Evolutionary conservation across 306 rosid species (phyloP), one percentile per base, ranked within the genome.

Genomic region (Rosa persica): DNA sequence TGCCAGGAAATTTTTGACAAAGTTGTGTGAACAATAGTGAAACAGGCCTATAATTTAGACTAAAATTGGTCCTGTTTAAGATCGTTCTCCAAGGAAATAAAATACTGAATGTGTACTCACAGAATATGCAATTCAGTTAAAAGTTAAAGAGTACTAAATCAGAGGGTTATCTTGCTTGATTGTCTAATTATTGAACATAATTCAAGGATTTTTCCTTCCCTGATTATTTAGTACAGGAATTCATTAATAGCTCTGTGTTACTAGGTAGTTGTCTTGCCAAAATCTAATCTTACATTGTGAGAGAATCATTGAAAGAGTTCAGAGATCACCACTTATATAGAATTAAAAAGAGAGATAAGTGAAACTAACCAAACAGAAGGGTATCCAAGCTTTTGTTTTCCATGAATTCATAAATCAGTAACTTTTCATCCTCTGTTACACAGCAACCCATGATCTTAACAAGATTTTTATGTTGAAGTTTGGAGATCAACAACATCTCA

Each of bases 381-480:
- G 67, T 12, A 64, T 82, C 82, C 76, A 82, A 58, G 44, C 82
- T 82, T 82, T 52, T 52, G 27, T 54, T 54, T 54, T 54, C 61
- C 61, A 54, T n/a, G 27, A 20, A 54, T 8, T 54, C 82, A n/a
- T 82, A 82, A 15, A 83, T 15, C 2, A 83, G 52, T 47, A 83
- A 68, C 62, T 67, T 83, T 25, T 78, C 83, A 25, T 83, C 70
- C 16, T 51, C 66, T 8, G 79, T 46, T 17, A 78, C 54, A 22
- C 80, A 83, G 67, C 70, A 83, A 0, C 86, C 83, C 64, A 78
- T 55, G 12, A 83, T 52, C 27, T 44, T 61, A 36, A 83, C 86
- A 51, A 83, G 83, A 69, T 83, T 83, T 70, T 70, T 76, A 25
- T 83, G 80, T 17, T 74, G 83, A 39, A 78, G 80, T 27, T 83